Base-by-base conservation (phyloP, 345 rosid species). In the Salix viminalis region DNA sequence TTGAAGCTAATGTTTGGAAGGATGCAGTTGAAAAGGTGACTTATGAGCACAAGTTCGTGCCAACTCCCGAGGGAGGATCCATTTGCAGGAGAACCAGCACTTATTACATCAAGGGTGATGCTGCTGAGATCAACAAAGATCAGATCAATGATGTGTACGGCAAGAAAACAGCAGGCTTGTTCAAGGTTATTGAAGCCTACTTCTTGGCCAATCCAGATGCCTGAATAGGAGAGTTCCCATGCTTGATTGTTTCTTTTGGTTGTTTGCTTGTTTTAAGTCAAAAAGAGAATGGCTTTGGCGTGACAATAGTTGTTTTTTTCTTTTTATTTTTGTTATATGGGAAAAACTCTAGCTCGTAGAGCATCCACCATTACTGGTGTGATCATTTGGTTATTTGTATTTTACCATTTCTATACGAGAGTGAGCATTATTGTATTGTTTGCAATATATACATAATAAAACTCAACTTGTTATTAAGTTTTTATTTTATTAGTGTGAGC, bases 161-260 rank as follows among this genome's bases (percentile, higher is more conserved):
- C 10, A 13, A 70, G 26, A 70, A 46, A 21, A 26, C 73, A 2
- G 56, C 21, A 2, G 73, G 73, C 48, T 5, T 70, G 54, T 70
- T 70, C 73, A 70, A 70, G 60, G 73, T 58, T 42, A 19, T 70
- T 24, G 73, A 70, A 1, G 73, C 60, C 58, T 69, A 69, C 72
- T 26, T 69, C 52, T 6, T 28, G 7, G 72, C 30, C 2, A 42
- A 39, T 69, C 52, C 71, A 18, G 71, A 68, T 3, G 26, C 28
- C 26, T 68, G 41, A 64, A 46, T 46, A 46, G 0, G 50, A 3
- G 5, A 44, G 13, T 46, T 46, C 50, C 50, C 2, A 46, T 46
- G 50, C 3, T 12, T 12, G 36, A 34, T 34, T 34, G 6, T 34
- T 0, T 34, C 36, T 34, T 5, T 34, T 5, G 36, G 36, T 34